These are phyloP conservation scores for Metschnikowia corniflorae DNA, from an alignment of 805 yeast genomes.

Conservation along the genomic window DNA sequence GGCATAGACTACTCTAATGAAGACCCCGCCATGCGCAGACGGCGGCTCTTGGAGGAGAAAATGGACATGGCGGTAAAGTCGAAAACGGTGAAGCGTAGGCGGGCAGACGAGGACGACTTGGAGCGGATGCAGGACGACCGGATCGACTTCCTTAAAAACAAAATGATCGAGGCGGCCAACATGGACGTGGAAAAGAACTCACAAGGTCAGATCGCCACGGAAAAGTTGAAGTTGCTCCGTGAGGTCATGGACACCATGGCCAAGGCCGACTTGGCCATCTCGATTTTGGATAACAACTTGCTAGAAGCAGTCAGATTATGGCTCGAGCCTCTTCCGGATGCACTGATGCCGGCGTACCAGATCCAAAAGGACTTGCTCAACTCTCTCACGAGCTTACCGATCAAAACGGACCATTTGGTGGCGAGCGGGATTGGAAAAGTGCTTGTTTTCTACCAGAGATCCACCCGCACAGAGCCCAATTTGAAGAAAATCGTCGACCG, in stretches of 20 bases:
- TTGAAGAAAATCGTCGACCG: constrained; percentile 87
- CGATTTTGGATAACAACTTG: constrained; percentile 88
- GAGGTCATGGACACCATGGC: constrained; percentile 73
- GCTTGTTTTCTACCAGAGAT: constrained; percentile 86
- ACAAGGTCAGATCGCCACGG: constrained; percentile 65
- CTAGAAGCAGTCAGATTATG: constrained; percentile 92
- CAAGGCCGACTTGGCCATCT: constrained; percentile 83
- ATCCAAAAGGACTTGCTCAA: constrained; percentile 84
- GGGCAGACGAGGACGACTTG: constrained; percentile 85
- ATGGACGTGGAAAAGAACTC: constrained; percentile 60
- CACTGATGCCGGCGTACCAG: constrained; percentile 94
- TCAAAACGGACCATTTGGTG: constrained; percentile 90
- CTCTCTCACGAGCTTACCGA: constrained; percentile 75
- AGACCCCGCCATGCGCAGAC: constrained; percentile 44
- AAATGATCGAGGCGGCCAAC: constrained; percentile 87
- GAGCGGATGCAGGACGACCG: constrained; percentile 94
- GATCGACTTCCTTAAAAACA: constrained; percentile 74
- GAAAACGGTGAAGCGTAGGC: constrained; percentile 56
- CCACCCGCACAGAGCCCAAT: constrained; percentile 81
- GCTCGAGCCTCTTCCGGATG: constrained; percentile 98
- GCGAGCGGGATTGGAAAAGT: constrained; percentile 95
- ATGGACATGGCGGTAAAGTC: constrained; percentile 74
- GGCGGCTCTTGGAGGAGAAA: constrained; percentile 76
- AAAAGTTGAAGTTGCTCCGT: constrained; percentile 74
- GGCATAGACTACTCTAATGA: constrained; percentile 23